Conservation (phyloP, 2,329 filamentous ascomycete genomes). For the Rhinocladiella mackenziei region DNA sequence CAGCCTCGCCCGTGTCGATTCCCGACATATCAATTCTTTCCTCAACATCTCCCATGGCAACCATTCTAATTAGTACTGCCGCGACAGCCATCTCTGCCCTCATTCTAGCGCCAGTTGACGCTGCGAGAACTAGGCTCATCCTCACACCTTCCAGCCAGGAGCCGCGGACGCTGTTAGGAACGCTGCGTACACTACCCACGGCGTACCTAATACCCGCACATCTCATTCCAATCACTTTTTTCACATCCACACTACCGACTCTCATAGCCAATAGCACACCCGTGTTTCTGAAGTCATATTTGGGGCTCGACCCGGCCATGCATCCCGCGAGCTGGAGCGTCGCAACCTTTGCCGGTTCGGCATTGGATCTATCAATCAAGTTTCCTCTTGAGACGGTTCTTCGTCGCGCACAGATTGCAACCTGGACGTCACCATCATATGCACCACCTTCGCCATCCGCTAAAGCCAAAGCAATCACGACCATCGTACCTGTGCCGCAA, state of each 20-base stretch:
- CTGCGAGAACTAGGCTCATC: constrained; percentile 81
- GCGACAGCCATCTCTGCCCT: constrained; percentile 69
- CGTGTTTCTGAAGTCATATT: constrained; percentile 76
- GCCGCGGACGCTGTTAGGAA: constrained; percentile 72
- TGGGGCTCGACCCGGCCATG: constrained; percentile 75
- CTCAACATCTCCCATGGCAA: constrained; percentile 76
- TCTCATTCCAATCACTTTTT: constrained; percentile 75
- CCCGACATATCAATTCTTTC: constrained; percentile 63
- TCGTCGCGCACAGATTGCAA: constrained; percentile 77
- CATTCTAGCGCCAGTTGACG: constrained; percentile 79
- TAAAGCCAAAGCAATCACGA: constrained; percentile 51
- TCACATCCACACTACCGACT: constrained; percentile 80
- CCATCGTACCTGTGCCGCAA: constrained; percentile 70
- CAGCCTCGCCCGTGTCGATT: constrained; percentile 40
- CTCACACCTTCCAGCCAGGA: constrained; percentile 72
- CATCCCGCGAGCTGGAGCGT: constrained; percentile 79
- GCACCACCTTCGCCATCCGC: constrained; percentile 41
- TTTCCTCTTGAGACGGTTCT: constrained; percentile 89
- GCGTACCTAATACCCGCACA: constrained; percentile 64
- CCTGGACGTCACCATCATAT: constrained; percentile 52
- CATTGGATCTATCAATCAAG: constrained; percentile 76
- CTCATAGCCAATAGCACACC: constrained; percentile 78
- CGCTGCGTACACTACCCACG: constrained; percentile 68
- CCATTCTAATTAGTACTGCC: constrained; percentile 67
- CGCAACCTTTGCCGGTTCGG: constrained; percentile 74